phyloP scores from a whole-genome alignment of 139 green algal species.

The Monoraphidium neglectum region DNA sequence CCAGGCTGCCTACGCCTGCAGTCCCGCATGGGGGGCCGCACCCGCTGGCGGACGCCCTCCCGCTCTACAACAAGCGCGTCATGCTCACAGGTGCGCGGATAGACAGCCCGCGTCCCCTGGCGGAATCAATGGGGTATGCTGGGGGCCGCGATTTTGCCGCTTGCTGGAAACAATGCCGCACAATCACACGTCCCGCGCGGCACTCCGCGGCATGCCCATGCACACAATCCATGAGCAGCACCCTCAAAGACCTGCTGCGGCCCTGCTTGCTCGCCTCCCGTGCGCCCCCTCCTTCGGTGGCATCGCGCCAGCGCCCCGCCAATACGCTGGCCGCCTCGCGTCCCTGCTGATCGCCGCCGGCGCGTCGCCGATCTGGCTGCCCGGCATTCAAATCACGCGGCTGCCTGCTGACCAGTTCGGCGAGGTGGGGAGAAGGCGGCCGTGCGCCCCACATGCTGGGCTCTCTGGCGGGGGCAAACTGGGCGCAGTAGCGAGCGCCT shows the following conservation, averaged over 20 bases:
- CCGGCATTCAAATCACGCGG: conserved; percentile 50
- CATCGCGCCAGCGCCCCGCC: conserved; percentile 50
- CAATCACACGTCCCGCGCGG: conserved; percentile 1
- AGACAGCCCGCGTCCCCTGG: not conserved
- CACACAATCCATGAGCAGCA: not conserved
- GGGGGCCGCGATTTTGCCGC: not conserved
- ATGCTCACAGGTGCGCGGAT: conserved; percentile 43
- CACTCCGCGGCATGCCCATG: not conserved
- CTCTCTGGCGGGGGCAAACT: not conserved
- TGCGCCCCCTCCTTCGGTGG: not conserved
- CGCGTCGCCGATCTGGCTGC: conserved; percentile 60
- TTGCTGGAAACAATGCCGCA: not conserved
- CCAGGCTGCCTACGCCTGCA: no score
- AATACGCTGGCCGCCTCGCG: conserved; percentile 67
- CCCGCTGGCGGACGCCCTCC: conserved; percentile 3
- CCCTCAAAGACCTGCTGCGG: not conserved
- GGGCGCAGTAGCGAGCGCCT: not conserved
- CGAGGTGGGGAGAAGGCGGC: not conserved
- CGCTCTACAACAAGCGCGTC: conserved; percentile 40
- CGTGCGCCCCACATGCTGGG: no score
- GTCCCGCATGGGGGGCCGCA: no score
- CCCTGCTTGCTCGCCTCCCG: not conserved
- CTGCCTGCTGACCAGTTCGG: conserved; percentile 20
- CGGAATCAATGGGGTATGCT: not conserved
- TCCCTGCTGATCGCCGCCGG: conserved; percentile 53